Conservation (phyloP, 2,329 filamentous ascomycete genomes). For the Fusarium chaquense region DNA sequence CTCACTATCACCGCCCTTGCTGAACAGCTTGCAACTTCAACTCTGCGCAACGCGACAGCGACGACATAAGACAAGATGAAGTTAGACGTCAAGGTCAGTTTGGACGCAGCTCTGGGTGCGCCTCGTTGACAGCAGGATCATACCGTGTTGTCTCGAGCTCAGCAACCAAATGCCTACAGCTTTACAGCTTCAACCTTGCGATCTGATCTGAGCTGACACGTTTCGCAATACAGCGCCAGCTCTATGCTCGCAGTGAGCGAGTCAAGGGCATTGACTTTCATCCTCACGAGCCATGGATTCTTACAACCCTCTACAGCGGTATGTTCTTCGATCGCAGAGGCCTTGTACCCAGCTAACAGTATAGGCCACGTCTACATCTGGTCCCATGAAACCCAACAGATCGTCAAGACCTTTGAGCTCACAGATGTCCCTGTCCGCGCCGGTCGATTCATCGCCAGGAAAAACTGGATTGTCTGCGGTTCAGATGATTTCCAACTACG, state of each 20-base stretch:
- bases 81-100: conserved; percentile 58
- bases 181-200: conserved; percentile 20
- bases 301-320: conserved; percentile 97
- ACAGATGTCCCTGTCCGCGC: conserved; percentile 98
- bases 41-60: conserved; percentile 43
- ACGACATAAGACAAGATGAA: conserved; percentile 53
- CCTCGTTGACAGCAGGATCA: not conserved
- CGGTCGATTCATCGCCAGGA: conserved; percentile 94
- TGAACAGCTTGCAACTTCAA: conserved; percentile 49
- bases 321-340: conserved; percentile 52
- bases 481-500: conserved; percentile 90
- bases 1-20: conserved; percentile 48
- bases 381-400: conserved; percentile 96
- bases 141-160: not conserved
- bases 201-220: conserved; percentile 45
- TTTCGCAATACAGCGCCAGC: conserved; percentile 56
- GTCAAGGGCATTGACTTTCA: conserved; percentile 99
- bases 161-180: not conserved
- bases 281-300: conserved; percentile 94
- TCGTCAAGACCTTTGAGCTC: conserved; percentile 98
- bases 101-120: conserved; percentile 1
- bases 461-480: conserved; percentile 99
- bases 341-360: conserved; percentile 13
- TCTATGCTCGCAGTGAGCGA: conserved; percentile 85
- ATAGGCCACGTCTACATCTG: conserved; percentile 97